Conservation (phyloP, 257 asterid species). For the Anisodus acutangulus region DNA sequence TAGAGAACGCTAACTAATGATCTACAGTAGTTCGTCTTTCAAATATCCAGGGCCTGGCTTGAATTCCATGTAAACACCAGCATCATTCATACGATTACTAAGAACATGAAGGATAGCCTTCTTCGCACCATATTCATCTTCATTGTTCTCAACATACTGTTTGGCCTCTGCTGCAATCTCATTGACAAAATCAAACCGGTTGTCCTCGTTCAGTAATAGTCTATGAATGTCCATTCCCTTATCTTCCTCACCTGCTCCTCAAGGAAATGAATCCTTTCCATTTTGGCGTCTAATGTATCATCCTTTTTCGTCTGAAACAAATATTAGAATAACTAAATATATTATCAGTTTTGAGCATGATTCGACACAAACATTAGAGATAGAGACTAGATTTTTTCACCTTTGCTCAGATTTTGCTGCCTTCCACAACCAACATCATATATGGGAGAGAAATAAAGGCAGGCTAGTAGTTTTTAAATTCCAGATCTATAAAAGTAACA, state of each 20-base stretch:
- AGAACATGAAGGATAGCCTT: constrained; percentile 90
- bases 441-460: not conserved
- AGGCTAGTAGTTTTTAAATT: not conserved
- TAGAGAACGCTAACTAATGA: constrained; percentile 18
- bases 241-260: constrained; percentile 90
- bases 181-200: constrained; percentile 80
- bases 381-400: not conserved
- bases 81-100: constrained; percentile 89
- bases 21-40: constrained; percentile 54
- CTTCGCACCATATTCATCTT: constrained; percentile 90
- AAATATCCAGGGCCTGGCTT: constrained; percentile 91
- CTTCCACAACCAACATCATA: constrained; percentile 8
- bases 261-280: constrained; percentile 82
- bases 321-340: not conserved
- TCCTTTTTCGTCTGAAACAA: constrained; percentile 62
- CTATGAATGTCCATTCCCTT: constrained; percentile 82
- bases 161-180: constrained; percentile 95
- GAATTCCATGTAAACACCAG: constrained; percentile 70
- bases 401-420: not conserved
- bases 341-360: not conserved
- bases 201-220: constrained; percentile 78
- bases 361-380: not conserved
- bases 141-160: constrained; percentile 78
- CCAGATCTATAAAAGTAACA: not conserved
- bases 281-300: constrained; percentile 51